phyloP scores from a whole-genome alignment of 176 grass and related monocot species.

The Tillandsia fasciculata region DNA sequence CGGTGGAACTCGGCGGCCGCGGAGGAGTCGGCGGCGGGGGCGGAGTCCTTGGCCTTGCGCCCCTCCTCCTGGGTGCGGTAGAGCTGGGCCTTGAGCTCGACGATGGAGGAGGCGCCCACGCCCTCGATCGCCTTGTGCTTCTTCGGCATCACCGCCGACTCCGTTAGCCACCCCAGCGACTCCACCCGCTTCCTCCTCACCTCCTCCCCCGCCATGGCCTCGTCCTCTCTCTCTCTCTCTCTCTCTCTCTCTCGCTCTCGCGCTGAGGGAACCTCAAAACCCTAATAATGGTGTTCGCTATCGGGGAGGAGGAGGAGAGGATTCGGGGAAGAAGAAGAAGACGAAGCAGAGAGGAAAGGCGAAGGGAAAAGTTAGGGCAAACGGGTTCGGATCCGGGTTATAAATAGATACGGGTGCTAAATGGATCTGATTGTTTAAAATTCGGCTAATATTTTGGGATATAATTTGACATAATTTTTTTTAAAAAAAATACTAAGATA shows the following conservation, averaged over 20 bases:
- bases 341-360: background rate
- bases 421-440: background rate
- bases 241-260: background rate
- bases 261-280: background rate
- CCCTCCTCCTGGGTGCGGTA: conserved; percentile 80
- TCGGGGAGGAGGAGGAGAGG: background rate
- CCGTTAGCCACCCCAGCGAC: conserved; percentile 94
- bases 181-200: conserved; percentile 49
- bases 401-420: background rate
- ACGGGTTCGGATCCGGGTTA: background rate
- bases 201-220: conserved; percentile 1
- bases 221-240: conserved; percentile 12
- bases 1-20: conserved; percentile 50
- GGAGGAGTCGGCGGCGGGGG: conserved; percentile 22
- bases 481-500: too few species aligned
- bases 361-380: background rate
- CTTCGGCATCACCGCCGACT: conserved; percentile 92
- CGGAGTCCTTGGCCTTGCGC: conserved; percentile 42
- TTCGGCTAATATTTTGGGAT: background rate
- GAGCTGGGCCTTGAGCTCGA: conserved; percentile 92
- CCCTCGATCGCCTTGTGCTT: conserved; percentile 97
- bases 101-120: conserved; percentile 78
- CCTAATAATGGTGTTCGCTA: too few species aligned
- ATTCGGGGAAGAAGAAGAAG: background rate
- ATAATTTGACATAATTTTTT: background rate